Base-by-base conservation (phyloP, 495 filamentous ascomycete species). In the Penicillium mononematosum region DNA sequence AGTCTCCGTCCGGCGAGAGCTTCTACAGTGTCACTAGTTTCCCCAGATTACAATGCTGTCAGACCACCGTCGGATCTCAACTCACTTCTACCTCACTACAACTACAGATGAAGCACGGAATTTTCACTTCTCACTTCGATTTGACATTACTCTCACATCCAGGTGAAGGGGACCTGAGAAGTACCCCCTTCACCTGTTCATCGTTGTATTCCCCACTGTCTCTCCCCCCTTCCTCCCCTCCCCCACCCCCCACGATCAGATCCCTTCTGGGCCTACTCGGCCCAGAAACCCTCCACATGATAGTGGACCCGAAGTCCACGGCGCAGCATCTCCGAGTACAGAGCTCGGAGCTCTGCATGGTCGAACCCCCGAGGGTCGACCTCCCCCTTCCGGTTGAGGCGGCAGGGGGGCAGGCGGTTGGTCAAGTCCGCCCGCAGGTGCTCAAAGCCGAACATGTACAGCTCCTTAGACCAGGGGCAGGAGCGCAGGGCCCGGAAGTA, bases 381-480 rank as follows among this genome's bases (percentile, higher is more conserved):
- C 43, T 27, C 20, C 4, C 16, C 22, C 4, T 29, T 3, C 12
- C 9, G 4, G 16, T 10, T 45, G 29, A 4, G 2, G 12, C 29
- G 31, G 4, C 8, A 14, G 17, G 5, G 20, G 32, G 53, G 32
- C 20, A 55, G 53, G 4, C 22, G 41, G 19, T n/a, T 7, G 22
- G 43, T 47, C 20, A 65, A 11, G 31, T 70, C 65, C 45, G 59
- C 67, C 56, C 65, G 69, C 24, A 85, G 70, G 61, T 78, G 79
- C 27, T 71, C 73, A 62, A 90, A 90, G 1, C 77, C 86, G 25
- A 87, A 62, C 74, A 89, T 76, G 53, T 83, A 79, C 10, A 88
- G 68, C 55, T 85, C 83, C 69, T 91, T 94, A 1, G 83, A 84
- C 89, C 89, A 89, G 1, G 89, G 88, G 70, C 89, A 92, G 3